Evolutionary conservation across 1,284 basidiomycete species (phyloP).

Genomic region (Cutaneotrichosporon spelunceum): DNA sequence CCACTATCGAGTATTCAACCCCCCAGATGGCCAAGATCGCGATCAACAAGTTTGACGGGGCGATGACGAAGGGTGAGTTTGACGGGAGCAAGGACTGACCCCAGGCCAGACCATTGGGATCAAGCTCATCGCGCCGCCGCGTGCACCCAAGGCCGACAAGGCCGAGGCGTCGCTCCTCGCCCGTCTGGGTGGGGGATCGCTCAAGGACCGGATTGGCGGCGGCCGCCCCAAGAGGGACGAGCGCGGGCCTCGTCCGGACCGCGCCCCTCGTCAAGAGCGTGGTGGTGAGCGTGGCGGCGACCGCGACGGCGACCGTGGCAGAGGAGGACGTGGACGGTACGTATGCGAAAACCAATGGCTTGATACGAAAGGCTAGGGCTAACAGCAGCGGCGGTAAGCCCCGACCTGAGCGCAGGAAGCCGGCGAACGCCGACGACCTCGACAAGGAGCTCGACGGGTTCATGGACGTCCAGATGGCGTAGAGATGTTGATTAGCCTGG

Average conservation of each 20-base stretch:
- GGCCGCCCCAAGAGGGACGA: neutral
- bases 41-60: slow-evolving; percentile 81
- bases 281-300: slow-evolving; percentile 18
- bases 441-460: slow-evolving; percentile 89
- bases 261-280: neutral
- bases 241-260: slow-evolving; percentile 3
- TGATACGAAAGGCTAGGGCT: neutral
- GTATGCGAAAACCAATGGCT: neutral
- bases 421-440: slow-evolving; percentile 73
- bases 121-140: slow-evolving; percentile 53
- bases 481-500: neutral
- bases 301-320: slow-evolving; percentile 21
- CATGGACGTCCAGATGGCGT: slow-evolving; percentile 57
- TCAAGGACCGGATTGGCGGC: slow-evolving; percentile 15
- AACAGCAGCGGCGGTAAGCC: slow-evolving; percentile 19
- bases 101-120: slow-evolving; percentile 79
- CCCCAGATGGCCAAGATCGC: slow-evolving; percentile 74
- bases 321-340: slow-evolving; percentile 24
- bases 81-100: neutral
- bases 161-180: slow-evolving; percentile 9
- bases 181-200: slow-evolving; percentile 12
- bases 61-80: slow-evolving; percentile 76
- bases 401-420: slow-evolving; percentile 52
- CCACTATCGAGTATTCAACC: slow-evolving; percentile 76
- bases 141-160: slow-evolving; percentile 1